Percentiles rank a stretch among this genome's conserved stretches.
Evolutionary conservation across 768 basidiomycete genomes (phyloP).

Genomic region (Mycena filopes): DNA sequence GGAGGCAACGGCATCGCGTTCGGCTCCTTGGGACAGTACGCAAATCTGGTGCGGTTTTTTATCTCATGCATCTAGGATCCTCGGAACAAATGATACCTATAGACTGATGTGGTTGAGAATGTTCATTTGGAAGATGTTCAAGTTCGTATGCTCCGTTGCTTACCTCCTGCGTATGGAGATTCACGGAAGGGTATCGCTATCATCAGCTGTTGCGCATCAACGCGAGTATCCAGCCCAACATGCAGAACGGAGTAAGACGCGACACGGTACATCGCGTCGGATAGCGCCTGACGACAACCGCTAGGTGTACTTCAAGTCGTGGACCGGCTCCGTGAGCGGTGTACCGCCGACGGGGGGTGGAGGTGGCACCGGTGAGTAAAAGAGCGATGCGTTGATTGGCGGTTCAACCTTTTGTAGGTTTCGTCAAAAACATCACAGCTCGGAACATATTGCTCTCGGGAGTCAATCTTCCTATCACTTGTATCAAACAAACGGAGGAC

Average conservation of each 20-base stretch:
- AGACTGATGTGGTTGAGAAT: conserved; percentile 65
- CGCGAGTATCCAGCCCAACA: conserved; percentile 61
- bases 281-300: neutral
- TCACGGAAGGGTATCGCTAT: neutral
- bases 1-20: conserved; percentile 73
- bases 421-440: conserved; percentile 7
- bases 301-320: conserved; percentile 27
- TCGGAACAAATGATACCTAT: neutral
- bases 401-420: neutral
- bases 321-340: conserved; percentile 20
- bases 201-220: conserved; percentile 59
- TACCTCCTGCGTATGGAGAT: neutral
- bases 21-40: conserved; percentile 70
- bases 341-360: conserved; percentile 24
- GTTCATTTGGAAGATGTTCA: conserved; percentile 59
- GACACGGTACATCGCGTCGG: neutral
- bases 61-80: too few species aligned
- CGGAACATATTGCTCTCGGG: conserved; percentile 10
- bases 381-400: neutral
- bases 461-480: conserved; percentile 15
- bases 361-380: conserved; percentile 4
- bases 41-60: conserved; percentile 51
- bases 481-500: conserved; percentile 15
- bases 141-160: conserved; percentile 40
- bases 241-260: conserved; percentile 56